A percentile compares a stretch with the other conserved stretches of the same genome.
phyloP scores from a whole-genome alignment of 768 basidiomycete genomes.

The Terana coerulea region DNA sequence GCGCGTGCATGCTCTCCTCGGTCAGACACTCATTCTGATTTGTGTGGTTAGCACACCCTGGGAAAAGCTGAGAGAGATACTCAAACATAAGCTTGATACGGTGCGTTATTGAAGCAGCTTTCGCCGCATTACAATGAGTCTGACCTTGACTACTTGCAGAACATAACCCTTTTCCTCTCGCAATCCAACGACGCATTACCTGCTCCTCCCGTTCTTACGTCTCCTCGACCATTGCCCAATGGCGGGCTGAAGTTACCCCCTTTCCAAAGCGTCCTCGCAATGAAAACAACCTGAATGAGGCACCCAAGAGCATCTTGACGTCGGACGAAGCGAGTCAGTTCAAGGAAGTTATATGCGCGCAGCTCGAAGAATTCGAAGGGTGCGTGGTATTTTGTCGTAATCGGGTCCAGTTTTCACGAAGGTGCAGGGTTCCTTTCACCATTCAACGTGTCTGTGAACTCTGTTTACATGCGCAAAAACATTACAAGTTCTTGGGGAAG shows the following conservation, averaged over 20 bases:
- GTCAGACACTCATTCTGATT: no score
- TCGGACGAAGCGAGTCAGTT: slow-evolving; percentile 54
- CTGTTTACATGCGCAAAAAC: slow-evolving; percentile 57
- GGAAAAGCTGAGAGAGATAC: slow-evolving; percentile 61
- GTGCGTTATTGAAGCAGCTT: slow-evolving; percentile 32
- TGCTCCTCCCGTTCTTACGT: slow-evolving; percentile 40
- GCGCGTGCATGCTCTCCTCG: no score
- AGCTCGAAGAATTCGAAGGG: slow-evolving; percentile 76
- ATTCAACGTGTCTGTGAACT: slow-evolving; percentile 89
- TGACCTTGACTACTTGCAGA: slow-evolving; percentile 25
- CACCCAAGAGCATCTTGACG: slow-evolving; percentile 57
- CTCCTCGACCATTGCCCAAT: slow-evolving; percentile 33
- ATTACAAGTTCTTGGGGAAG: slow-evolving; percentile 80
- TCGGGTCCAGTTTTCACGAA: not conserved
- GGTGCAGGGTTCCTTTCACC: slow-evolving; percentile 69
- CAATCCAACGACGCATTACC: slow-evolving; percentile 23
- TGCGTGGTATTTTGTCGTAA: slow-evolving; percentile 29
- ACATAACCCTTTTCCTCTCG: slow-evolving; percentile 28
- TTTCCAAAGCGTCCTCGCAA: slow-evolving; percentile 59
- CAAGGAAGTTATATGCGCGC: slow-evolving; percentile 53
- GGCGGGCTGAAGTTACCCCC: slow-evolving; percentile 72
- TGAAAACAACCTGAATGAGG: slow-evolving; percentile 47
- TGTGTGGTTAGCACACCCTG: slow-evolving; percentile 55
- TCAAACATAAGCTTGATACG: slow-evolving; percentile 69
- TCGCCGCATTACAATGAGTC: not conserved